Base-by-base conservation (phyloP, 352 stramenopile genomes). In the Elongisporangium anandrum region DNA sequence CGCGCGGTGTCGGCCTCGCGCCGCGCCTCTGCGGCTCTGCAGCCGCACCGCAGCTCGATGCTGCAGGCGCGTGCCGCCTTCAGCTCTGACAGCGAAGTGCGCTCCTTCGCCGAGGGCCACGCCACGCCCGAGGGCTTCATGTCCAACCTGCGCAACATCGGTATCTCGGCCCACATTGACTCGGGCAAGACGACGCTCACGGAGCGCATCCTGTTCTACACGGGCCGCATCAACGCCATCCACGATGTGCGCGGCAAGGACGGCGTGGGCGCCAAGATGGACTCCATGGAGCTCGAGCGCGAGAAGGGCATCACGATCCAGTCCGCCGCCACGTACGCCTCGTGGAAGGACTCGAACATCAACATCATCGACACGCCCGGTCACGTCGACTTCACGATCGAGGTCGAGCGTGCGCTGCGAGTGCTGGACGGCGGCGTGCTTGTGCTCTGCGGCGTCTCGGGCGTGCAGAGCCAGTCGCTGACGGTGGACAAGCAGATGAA, bases 281-380 rank as follows among this genome's bases (percentile, higher is more conserved):
- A 99, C 79, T 98, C 83, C 48, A 99, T 99, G 98, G 98, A 99
- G 54, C 79, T 99, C 16, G 98, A 99, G 80, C 85, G 97, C 55
- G 98, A 99, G 77, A 99, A 99, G 81, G 97, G 97, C 57, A 99
- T 99, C 73, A 99, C 98, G 9, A 99, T 99, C 79, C 97, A 99
- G 79, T 98, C 90, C 50, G 98, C 98, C 20, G 98, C 98, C 45
- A 99, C 97, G 17, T 99, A 98, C 80, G 98, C 90, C 68, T 77
- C 70, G 57, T 98, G 92, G 90, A 97, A 98, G 66, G 90, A 99
- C 69, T 83, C 91, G 48, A 95, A 99, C 77, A 97, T 99, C 63
- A 99, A 99, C 77, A 99, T 99, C 71, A 99, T 99, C 64, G 98
- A 99, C 77, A 99, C 97, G 47, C 97, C 98, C 23, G 98, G 98